A percentile compares a stretch with the other conserved stretches of the same genome.
Conservation (phyloP, 2,329 filamentous ascomycete species). For the Fonsecaea monophora region DNA sequence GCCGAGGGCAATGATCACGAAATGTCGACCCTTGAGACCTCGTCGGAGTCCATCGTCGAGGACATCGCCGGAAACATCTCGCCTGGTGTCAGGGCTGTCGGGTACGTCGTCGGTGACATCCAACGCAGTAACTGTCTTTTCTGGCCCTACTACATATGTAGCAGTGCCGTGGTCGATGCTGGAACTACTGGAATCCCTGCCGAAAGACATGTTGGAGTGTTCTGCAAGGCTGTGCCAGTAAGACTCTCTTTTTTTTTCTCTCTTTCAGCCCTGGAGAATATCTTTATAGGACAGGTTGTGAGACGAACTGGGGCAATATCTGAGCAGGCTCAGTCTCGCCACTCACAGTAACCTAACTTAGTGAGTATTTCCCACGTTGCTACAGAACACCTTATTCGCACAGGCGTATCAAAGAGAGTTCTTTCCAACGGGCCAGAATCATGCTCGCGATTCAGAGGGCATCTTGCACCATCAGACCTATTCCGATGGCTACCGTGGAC, state of each 20-base stretch:
- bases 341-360: too few species aligned
- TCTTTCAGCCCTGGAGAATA: background rate
- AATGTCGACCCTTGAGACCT: constrained; percentile 41
- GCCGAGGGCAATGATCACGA: constrained; percentile 38
- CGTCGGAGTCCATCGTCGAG: constrained; percentile 25
- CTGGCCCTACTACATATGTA: background rate
- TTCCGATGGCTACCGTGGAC: too few species aligned
- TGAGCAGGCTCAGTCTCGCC: too few species aligned
- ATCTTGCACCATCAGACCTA: background rate
- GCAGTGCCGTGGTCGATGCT: constrained; percentile 4
- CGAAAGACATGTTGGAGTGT: background rate
- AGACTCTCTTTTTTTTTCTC: background rate
- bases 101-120: constrained; percentile 4
- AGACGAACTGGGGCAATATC: background rate
- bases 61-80: constrained; percentile 13
- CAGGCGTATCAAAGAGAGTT: background rate
- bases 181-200: background rate
- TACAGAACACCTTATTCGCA: background rate
- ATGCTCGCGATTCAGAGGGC: background rate
- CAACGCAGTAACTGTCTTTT: constrained; percentile 3
- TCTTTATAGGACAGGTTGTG: background rate
- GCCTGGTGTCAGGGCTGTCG: background rate
- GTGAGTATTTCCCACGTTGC: background rate
- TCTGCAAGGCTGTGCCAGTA: background rate
- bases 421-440: background rate